Evolutionary conservation across 179 eudicot genomes (phyloP).

Genomic region (Dionaea muscipula): DNA sequence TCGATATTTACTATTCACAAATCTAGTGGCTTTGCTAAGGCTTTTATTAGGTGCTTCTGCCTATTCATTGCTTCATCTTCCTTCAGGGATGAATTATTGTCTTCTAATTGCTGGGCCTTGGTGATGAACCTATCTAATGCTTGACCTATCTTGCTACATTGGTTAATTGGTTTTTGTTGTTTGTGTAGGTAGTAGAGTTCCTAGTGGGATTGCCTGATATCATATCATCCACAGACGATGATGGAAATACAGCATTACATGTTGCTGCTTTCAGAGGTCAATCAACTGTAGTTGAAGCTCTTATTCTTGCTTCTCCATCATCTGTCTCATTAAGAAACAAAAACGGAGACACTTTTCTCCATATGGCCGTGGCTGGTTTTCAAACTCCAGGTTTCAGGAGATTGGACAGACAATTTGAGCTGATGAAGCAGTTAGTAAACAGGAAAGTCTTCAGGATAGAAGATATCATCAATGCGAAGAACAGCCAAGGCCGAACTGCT

Average conservation of each 20-base stretch:
- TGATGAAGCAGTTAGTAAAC: conserved; percentile 51
- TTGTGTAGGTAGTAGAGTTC: conserved; percentile 54
- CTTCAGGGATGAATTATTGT: too few species aligned
- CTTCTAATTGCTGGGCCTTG: too few species aligned
- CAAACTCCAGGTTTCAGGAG: conserved; percentile 61
- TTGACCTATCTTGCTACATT: not conserved
- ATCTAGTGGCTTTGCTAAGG: too few species aligned
- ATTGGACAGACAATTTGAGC: conserved; percentile 64
- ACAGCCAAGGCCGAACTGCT: conserved; percentile 58
- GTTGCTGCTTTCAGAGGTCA: conserved; percentile 78
- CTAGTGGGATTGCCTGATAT: conserved; percentile 46
- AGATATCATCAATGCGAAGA: conserved; percentile 42
- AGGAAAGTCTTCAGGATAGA: conserved; percentile 30
- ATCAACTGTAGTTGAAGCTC: conserved; percentile 49
- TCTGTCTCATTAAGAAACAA: conserved; percentile 37
- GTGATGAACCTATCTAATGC: not conserved
- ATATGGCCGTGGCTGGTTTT: conserved; percentile 62
- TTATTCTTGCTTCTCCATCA: conserved; percentile 55
- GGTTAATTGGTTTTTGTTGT: not conserved
- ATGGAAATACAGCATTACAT: conserved; percentile 80
- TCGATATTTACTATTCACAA: too few species aligned
- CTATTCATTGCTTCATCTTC: too few species aligned
- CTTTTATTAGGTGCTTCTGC: too few species aligned
- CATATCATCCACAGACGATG: conserved; percentile 51
- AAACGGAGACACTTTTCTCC: conserved; percentile 66